Conservation (phyloP, 1,284 basidiomycete genomes). For the Leccinum fallax region DNA sequence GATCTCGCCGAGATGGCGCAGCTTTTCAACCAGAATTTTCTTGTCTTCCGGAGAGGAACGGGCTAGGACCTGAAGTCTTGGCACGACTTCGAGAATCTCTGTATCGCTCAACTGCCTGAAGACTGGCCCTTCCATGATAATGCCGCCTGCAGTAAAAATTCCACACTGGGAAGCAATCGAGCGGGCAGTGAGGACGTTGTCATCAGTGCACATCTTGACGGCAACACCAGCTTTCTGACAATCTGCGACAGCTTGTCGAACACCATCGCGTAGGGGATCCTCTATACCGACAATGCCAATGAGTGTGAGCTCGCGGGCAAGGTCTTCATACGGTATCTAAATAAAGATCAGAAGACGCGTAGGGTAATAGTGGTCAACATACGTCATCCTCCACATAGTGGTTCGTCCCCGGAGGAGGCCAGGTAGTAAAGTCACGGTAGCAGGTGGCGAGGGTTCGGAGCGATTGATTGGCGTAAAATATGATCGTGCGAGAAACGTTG, state of each 20-base stretch:
- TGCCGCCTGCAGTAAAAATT: conserved; percentile 88
- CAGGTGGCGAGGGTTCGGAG: conserved; percentile 92
- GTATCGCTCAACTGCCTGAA: conserved; percentile 61
- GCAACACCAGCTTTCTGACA: conserved; percentile 91
- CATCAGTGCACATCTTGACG: conserved; percentile 99
- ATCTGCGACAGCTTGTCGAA: conserved; percentile 84
- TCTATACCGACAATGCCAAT: conserved; percentile 93
- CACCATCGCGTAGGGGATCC: conserved; percentile 91
- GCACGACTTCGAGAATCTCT: conserved; percentile 66
- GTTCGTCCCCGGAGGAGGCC: conserved; percentile 71
- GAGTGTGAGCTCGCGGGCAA: conserved; percentile 79
- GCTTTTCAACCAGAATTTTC: conserved; percentile 87
- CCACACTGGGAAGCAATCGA: conserved; percentile 96
- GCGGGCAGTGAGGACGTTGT: conserved; percentile 92
- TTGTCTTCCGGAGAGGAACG: conserved; percentile 99
- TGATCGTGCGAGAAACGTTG: conserved; percentile 89
- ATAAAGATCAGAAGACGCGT: conserved; percentile 6
- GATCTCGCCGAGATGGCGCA: conserved; percentile 88
- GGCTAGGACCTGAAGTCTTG: conserved; percentile 78
- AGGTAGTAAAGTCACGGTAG: conserved; percentile 85
- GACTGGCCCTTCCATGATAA: conserved; percentile 95
- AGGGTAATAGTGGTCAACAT: conserved; percentile 9
- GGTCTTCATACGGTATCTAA: conserved; percentile 70
- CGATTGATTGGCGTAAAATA: conserved; percentile 96
- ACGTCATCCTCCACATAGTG: conserved; percentile 59